Evolutionary conservation across 129 eudicot species (phyloP).

Genomic region (Escallonia herrerae): DNA sequence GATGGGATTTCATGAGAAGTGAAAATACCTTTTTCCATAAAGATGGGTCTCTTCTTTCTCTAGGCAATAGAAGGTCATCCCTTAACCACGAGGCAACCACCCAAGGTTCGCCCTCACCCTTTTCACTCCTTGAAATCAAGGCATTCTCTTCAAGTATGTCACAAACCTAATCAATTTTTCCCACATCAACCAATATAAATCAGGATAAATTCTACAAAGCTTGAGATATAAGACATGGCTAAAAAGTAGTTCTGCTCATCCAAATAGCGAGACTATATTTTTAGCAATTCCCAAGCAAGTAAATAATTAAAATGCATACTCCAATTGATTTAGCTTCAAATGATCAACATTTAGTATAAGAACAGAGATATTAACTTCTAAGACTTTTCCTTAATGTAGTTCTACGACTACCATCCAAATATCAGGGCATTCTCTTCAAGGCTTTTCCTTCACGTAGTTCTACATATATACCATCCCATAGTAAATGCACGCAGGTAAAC

Average conservation of each 20-base stretch:
- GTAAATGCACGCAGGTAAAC: too few relatives aligned
- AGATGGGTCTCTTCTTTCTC: conserved; percentile 65
- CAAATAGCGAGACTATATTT: not conserved
- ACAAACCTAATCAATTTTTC: conserved; percentile 47
- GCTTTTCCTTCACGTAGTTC: too few relatives aligned
- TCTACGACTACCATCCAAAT: not conserved
- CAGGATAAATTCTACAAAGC: not conserved
- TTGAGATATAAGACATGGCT: not conserved
- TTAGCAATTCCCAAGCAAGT: not conserved
- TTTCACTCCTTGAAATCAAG: conserved; percentile 39
- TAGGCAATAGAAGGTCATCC: conserved; percentile 76
- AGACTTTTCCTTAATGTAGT: not conserved
- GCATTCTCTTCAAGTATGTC: conserved; percentile 80
- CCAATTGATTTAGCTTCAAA: not conserved
- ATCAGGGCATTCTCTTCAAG: too few relatives aligned
- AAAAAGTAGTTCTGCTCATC: not conserved
- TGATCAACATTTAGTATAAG: not conserved
- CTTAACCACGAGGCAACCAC: conserved; percentile 83
- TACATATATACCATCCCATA: too few relatives aligned
- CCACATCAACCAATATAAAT: not conserved
- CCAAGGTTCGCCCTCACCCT: conserved; percentile 72
- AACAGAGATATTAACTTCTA: not conserved
- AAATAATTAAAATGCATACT: not conserved
- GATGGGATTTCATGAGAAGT: too few relatives aligned
- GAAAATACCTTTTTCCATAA: conserved; percentile 90